Evolutionary conservation across 208 protist species (phyloP), one percentile per base, ranked within the genome.

Genomic region (Leishmania lainsoni): DNA sequence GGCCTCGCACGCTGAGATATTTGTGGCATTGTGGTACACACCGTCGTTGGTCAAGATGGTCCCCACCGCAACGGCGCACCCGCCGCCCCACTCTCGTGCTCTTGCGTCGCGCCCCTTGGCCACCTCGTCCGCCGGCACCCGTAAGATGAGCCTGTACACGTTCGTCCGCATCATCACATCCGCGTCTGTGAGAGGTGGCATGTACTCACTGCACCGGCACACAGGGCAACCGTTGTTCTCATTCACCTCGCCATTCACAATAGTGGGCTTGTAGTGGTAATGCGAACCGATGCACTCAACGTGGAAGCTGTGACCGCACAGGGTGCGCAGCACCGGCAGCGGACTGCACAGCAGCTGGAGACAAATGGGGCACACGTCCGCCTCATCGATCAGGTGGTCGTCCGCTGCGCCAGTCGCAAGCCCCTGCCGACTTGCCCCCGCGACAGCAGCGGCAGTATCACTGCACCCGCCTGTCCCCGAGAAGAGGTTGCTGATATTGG

Each of bases 251-350:
- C 77, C 84, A 52, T 81, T 71, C 69, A 79, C 79, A 26, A 73
- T 63, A 48, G 75, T 54, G 2, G 80, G 69, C n/a, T 90, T 84
- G 72, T 79, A 75, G 58, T 82, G 58, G 49, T 78, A 79, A 26
- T 87, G 59, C 29, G 81, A 87, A 54, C 80, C 80, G 63, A 90
- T 84, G 81, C 90, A 93, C 22, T 84, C 76, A 8, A 89, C 86
- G 75, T 93, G 90, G n/a, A 91, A 91, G 48, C 86, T 87, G 77
- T 91, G 90, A 5, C 78, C 79, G 42, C 90, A 93, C 22, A 22
- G 59, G 5, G 88, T 90, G 35, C 84, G 75, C 66, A 90, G 58
- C 20, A 90, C 75, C 6, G 86, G 81, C 68, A 73, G 58, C 6
- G 71, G 72, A 73, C 86, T 81, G 32, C 39, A 48, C 59, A 93